phyloP scores from a whole-genome alignment of 768 basidiomycete genomes.

The Phanerochaete carnosa region DNA sequence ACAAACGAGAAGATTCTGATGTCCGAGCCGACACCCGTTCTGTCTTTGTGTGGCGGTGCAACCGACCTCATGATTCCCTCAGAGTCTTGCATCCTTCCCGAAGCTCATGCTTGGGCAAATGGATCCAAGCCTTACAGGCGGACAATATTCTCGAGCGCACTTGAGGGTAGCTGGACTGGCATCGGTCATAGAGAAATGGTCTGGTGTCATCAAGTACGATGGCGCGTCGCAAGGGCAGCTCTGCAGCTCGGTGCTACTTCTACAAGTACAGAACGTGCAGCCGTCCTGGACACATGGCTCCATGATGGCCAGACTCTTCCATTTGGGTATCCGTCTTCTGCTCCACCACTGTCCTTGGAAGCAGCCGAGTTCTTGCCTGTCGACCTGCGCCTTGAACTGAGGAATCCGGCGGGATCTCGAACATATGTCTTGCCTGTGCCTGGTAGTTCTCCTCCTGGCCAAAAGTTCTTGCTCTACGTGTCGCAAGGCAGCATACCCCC shows the following conservation, averaged over 20 bases:
- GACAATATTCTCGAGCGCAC: conserved; percentile 79
- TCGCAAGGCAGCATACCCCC: conserved; percentile 54
- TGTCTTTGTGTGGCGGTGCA: conserved; percentile 90
- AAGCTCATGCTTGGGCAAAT: not conserved
- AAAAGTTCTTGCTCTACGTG: conserved; percentile 52
- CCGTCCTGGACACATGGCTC: conserved; percentile 63
- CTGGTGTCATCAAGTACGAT: conserved; percentile 98
- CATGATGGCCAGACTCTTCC: conserved; percentile 55
- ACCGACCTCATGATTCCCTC: conserved; percentile 91
- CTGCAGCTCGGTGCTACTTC: conserved; percentile 54
- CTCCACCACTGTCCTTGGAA: not conserved
- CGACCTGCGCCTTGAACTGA: conserved; percentile 34
- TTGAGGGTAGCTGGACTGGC: conserved; percentile 93
- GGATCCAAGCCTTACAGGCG: conserved; percentile 38
- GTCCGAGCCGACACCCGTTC: conserved; percentile 53
- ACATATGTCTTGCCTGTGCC: conserved; percentile 53
- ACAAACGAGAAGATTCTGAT: conserved; percentile 38
- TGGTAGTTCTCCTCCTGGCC: conserved; percentile 4
- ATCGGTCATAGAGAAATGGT: conserved; percentile 97
- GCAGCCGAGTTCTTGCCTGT: conserved; percentile 3
- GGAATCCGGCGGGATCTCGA: conserved; percentile 38
- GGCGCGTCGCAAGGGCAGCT: conserved; percentile 77
- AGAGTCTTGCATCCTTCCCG: conserved; percentile 73
- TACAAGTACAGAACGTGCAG: conserved; percentile 27
- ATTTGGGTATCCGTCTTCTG: conserved; percentile 6